Base-by-base conservation (phyloP, 306 rosid genomes). In the Prinsepia uniflora region DNA sequence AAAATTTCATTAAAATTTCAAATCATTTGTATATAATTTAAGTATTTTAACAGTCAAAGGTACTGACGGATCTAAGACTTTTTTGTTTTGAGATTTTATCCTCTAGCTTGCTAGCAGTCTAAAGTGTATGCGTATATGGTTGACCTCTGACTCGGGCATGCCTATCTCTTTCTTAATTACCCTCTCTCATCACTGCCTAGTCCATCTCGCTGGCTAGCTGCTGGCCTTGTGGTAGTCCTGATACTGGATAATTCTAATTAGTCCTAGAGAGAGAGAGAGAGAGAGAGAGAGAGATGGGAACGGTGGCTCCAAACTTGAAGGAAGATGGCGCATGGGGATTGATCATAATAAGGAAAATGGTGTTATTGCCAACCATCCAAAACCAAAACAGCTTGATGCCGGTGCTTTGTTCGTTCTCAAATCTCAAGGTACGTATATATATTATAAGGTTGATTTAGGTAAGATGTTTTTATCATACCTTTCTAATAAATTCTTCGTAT, bases 351-450 rank as follows among this genome's bases (percentile, higher is more conserved):
- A 83, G 72, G 86, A 81, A 78, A 81, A 74, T 50, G 81, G 85
- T 18, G 75, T 67, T 65, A 76, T 15, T 7, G 58, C 46, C 14
- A 54, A 19, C 47, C 66, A 69, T 81, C 18, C 79, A 14, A 14
- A 24, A 24, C 30, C 0, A 0, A 57, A 70, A 36, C 82, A 84
- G 72, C 79, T 86, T 10, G 98, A 89, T 73, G 98, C 98, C 7
- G 96, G 96, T 54, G 90, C 89, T 72, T 60, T 86, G 55, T 89
- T 92, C 50, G 98, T 92, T 67, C 92, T 92, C 57, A 87, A 86
- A 74, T 86, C 96, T 42, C 40, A 50, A 86, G 98, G 98, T 92
- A 14, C 64, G 58, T n/a, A 2, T 24, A 24, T 49, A 44, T 14
- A 3, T 17, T 6, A n/a, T 10, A 24, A 24, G 30, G 30, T 24